phyloP scores from a whole-genome alignment of 2,329 filamentous ascomycete species.

The Diatrype stigma region DNA sequence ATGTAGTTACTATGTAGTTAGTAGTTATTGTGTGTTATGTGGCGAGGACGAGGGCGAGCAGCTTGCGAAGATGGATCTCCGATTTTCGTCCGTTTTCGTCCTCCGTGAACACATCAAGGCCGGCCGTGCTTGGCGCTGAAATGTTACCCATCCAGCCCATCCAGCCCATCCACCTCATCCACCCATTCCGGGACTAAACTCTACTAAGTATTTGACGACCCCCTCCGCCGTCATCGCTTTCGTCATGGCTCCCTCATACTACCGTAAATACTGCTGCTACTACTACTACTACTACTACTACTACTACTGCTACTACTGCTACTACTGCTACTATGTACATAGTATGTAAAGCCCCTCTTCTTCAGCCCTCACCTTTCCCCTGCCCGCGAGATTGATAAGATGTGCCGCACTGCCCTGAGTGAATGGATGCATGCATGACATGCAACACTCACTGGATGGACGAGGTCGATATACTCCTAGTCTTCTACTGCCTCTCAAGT shows the following conservation, averaged over 20 bases:
- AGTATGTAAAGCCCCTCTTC: too few species aligned
- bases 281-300: too few species aligned
- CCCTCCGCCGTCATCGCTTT: not conserved
- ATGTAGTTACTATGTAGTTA: not conserved
- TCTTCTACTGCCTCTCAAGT: too few species aligned
- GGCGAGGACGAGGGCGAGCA: not conserved
- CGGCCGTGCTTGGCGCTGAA: not conserved
- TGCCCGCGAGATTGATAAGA: not conserved
- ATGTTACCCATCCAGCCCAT: too few species aligned
- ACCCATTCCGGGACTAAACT: not conserved
- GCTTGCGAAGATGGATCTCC: not conserved
- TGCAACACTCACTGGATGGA: too few species aligned
- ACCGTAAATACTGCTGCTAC: too few species aligned
- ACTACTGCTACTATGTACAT: too few species aligned
- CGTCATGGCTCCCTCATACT: not conserved
- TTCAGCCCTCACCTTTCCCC: too few species aligned
- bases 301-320: too few species aligned
- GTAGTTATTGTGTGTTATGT: not conserved
- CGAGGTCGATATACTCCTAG: too few species aligned
- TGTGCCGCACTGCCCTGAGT: not conserved
- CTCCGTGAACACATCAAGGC: not conserved
- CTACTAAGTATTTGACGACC: not conserved
- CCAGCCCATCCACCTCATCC: too few species aligned
- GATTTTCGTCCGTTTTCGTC: conserved; percentile 1
- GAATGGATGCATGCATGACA: too few species aligned